These are phyloP conservation scores for Cyberlindnera euphorbiiphila DNA, from an alignment of 805 yeast genomes.

Conservation along the genomic window DNA sequence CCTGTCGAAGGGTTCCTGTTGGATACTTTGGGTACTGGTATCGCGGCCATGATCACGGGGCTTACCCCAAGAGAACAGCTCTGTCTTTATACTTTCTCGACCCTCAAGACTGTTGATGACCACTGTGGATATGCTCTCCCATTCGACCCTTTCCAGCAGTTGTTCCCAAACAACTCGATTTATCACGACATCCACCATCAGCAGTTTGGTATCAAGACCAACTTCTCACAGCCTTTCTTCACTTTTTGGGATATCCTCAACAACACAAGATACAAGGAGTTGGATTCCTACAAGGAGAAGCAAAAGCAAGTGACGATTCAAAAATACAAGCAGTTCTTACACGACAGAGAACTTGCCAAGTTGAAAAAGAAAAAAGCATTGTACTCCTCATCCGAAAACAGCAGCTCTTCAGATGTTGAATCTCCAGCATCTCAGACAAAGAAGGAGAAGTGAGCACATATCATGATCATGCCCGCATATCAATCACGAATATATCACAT, in stretches of 20 bases:
- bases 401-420: not conserved
- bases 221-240: conserved; percentile 95
- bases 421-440: not conserved
- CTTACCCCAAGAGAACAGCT: conserved; percentile 76
- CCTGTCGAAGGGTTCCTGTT: conserved; percentile 90
- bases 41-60: conserved; percentile 61
- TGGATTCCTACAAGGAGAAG: conserved; percentile 59
- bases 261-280: conserved; percentile 66
- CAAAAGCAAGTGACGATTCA: conserved; percentile 66
- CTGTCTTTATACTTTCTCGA: conserved; percentile 76
- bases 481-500: too few relatives aligned
- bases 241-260: conserved; percentile 82
- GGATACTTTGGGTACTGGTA: conserved; percentile 90
- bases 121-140: conserved; percentile 98
- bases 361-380: conserved; percentile 26
- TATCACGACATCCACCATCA: conserved; percentile 98
- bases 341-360: conserved; percentile 34
- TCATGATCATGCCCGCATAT: too few relatives aligned
- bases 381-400: too few relatives aligned
- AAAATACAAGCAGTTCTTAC: conserved; percentile 56
- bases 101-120: conserved; percentile 95
- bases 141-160: conserved; percentile 79
- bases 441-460: conserved; percentile 4
- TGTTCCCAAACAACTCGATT: conserved; percentile 93
- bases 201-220: conserved; percentile 88